Base-by-base conservation (phyloP, 2,329 filamentous ascomycete genomes). In the Bipolaris gigantea region DNA sequence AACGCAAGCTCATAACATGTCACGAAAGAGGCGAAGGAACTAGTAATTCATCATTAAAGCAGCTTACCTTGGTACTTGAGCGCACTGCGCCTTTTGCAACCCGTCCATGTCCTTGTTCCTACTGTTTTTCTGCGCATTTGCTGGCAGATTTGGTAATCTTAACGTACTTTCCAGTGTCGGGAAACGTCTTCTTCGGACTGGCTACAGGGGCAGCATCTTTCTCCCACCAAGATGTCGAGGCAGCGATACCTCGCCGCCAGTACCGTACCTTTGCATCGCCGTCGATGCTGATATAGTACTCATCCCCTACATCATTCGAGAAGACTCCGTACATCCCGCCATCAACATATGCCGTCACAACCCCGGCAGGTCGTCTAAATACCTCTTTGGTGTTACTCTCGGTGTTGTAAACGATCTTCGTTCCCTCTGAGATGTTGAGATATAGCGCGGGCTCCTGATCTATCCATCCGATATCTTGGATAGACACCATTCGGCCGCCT, bases 341-440 rank as follows among this genome's bases (percentile, higher is more conserved):
- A 11, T 35, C 21, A 6, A 61, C 50, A 30, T 50, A 61, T 2
- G 42, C 40, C 25, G 33, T 47, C 3, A 48, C 15, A 9, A 47
- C 36, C 8, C 65, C 63, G 15, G 49, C 51, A 5, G 61, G 48
- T n/a, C 61, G 61, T 42, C 53, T 57, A 33, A 69, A 69, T 7
- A 69, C 35, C 50, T 71, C 66, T 42, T 72, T 71, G 3, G 57
- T 35, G 34, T 71, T 71, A 9, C 44, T 61, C 9, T 61, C 33
- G 1, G 48, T 56, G 23, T 71, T 57, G 48, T 69, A 72, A 2
- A 70, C 50, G 1, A 71, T 42, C 2, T 47, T 61, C 0, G 62
- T 62, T 15, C 38, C 38, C 2, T 40, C 21, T 40, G 21, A 40
- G 19, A 40, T 25, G 5, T 25, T 10, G 9, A 40, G 13, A 18